Conservation (phyloP, 2,329 filamentous ascomycete genomes). For the Epichloe aotearoae region DNA sequence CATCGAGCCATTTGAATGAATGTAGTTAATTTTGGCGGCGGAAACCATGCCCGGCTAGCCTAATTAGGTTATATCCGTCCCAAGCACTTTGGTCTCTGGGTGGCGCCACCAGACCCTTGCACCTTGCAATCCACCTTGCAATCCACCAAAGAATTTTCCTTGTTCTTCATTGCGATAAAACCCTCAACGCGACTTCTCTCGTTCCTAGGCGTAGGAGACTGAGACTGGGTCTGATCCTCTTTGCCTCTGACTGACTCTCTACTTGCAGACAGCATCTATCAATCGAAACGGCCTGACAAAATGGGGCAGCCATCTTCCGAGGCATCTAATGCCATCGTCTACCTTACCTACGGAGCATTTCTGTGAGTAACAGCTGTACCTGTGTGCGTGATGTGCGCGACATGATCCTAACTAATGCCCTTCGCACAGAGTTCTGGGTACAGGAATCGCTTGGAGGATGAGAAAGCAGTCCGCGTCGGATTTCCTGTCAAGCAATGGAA, state of each 20-base stretch:
- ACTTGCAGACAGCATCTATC: not conserved
- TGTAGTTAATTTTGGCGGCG: too few relatives aligned
- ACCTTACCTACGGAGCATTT: constrained; percentile 65
- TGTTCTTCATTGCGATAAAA: not conserved
- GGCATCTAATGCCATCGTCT: constrained; percentile 76
- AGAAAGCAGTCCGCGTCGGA: constrained; percentile 53
- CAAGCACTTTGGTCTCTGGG: too few relatives aligned
- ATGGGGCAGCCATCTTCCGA: constrained; percentile 66
- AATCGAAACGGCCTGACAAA: constrained; percentile 6
- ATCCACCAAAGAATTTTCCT: not conserved
- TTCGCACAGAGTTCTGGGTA: constrained; percentile 45
- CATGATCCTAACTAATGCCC: constrained; percentile 2
- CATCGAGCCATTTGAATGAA: too few relatives aligned
- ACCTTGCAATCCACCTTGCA: too few relatives aligned
- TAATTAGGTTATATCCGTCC: too few relatives aligned
- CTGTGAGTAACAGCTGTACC: constrained; percentile 38
- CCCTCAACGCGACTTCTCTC: not conserved
- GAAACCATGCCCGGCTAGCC: too few relatives aligned
- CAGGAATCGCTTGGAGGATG: constrained; percentile 42
- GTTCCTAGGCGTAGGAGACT: too few relatives aligned
- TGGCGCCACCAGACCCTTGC: too few relatives aligned
- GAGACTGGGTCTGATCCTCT: not conserved
- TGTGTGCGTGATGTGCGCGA: not conserved
- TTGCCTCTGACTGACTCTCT: not conserved
- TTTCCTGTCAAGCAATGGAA: constrained; percentile 64